These are phyloP conservation scores for Dioscorea dumetorum DNA, from an alignment of 106 monocot species.

Conservation along the genomic window DNA sequence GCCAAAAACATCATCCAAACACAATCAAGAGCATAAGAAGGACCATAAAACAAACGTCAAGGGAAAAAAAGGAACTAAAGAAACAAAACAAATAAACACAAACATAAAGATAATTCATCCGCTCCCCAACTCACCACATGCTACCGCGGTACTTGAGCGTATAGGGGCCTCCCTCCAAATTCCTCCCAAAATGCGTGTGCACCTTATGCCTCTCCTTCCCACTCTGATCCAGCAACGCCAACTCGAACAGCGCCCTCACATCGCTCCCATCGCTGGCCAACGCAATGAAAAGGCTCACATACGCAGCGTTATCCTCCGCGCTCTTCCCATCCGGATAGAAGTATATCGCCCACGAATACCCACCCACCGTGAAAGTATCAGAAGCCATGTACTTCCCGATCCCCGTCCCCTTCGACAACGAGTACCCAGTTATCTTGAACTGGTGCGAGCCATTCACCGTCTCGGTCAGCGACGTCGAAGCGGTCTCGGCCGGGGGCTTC, in stretches of 20 bases:
- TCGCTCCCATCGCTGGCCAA: slow-evolving; percentile 9
- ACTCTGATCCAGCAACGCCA: slow-evolving; percentile 8
- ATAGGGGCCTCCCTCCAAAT: slow-evolving; percentile 4
- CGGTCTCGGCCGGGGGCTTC: slow-evolving; percentile 1
- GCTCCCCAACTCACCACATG: slow-evolving; percentile 7
- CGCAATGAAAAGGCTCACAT: slow-evolving; percentile 8
- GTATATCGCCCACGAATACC: slow-evolving; percentile 7
- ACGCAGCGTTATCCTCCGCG: slow-evolving; percentile 1
- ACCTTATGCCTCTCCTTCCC: slow-evolving; percentile 9
- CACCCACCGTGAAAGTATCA: slow-evolving; percentile 1
- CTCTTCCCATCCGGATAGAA: slow-evolving; percentile 14
- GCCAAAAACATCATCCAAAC: background rate
- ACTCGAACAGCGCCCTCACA: slow-evolving; percentile 8
- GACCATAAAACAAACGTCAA: background rate
- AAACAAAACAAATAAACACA: background rate
- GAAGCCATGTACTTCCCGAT: slow-evolving; percentile 3
- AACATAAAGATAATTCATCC: background rate
- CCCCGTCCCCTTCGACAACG: slow-evolving; percentile 6
- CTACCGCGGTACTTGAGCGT: slow-evolving; percentile 8
- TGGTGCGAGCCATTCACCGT: slow-evolving; percentile 8
- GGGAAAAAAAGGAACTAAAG: background rate
- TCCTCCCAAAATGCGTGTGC: slow-evolving; percentile 10
- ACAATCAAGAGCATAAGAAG: background rate
- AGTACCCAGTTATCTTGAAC: slow-evolving; percentile 4
- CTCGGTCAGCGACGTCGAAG: slow-evolving; percentile 11